Percentiles rank a stretch among this genome's conserved stretches.
phyloP scores from a whole-genome alignment of 176 grass and related monocot genomes.

The Paspalum notatum region DNA sequence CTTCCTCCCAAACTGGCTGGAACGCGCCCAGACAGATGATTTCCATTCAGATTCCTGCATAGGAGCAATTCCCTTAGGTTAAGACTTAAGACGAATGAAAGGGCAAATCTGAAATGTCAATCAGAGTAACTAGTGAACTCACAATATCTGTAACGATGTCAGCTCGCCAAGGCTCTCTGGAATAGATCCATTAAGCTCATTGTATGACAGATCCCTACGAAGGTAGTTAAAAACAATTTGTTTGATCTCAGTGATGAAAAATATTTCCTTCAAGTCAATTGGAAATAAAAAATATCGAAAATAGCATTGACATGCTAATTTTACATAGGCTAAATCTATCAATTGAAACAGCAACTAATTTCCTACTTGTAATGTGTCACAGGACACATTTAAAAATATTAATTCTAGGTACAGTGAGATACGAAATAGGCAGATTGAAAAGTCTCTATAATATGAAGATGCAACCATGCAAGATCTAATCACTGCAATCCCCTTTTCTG shows the following conservation, averaged over 20 bases:
- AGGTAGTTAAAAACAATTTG: conserved; percentile 15
- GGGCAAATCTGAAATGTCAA: not conserved
- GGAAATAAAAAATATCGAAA: not conserved
- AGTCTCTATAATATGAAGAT: conserved; percentile 28
- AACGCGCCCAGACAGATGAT: conserved; percentile 86
- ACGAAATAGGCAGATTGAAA: conserved; percentile 6
- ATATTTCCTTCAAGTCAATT: not conserved
- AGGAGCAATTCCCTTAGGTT: conserved; percentile 32
- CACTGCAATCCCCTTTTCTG: not conserved
- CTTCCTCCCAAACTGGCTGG: conserved; percentile 88
- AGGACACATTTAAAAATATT: not conserved
- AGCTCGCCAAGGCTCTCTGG: conserved; percentile 83
- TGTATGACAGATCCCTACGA: conserved; percentile 90
- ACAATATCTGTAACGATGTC: conserved; percentile 72
- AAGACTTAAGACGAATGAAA: conserved; percentile 26
- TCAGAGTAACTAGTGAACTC: conserved; percentile 39
- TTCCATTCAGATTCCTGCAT: conserved; percentile 93
- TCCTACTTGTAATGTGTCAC: not conserved
- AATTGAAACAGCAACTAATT: not conserved
- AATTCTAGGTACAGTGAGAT: not conserved
- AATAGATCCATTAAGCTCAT: conserved; percentile 93
- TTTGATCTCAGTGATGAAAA: not conserved
- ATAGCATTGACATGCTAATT: not conserved
- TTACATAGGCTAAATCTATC: not conserved
- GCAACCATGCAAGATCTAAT: conserved; percentile 29